These are phyloP conservation scores for Sarcodon sp. DNA, from an alignment of 768 basidiomycete species.

Conservation along the genomic window DNA sequence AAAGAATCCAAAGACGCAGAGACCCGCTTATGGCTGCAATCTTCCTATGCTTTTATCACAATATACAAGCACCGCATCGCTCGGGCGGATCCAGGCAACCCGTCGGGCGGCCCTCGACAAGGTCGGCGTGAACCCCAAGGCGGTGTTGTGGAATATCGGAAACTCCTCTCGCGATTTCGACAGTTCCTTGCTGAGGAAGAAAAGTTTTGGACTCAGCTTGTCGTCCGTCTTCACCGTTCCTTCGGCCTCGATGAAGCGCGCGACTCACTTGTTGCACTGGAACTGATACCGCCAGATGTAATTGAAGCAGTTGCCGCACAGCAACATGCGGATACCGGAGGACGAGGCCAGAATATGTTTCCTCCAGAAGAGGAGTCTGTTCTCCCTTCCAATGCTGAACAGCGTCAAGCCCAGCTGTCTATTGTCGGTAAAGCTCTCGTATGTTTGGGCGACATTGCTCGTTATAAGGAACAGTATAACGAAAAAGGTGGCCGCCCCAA, in stretches of 20 bases:
- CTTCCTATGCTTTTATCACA: conserved; percentile 75
- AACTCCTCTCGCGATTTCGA: conserved; percentile 76
- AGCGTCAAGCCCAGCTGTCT: conserved; percentile 53
- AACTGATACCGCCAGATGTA: conserved; percentile 31
- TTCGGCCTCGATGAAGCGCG: conserved; percentile 59
- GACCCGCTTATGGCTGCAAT: conserved; percentile 86
- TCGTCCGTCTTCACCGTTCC: conserved; percentile 60
- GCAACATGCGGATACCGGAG: conserved; percentile 10
- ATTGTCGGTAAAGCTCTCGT: conserved; percentile 81
- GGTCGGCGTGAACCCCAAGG: conserved; percentile 32
- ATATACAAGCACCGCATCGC: conserved; percentile 70
- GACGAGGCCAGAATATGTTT: conserved; percentile 52
- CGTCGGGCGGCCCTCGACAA: conserved; percentile 19
- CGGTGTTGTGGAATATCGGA: conserved; percentile 65
- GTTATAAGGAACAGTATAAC: conserved; percentile 87
- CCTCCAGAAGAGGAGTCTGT: conserved; percentile 37
- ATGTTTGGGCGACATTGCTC: conserved; percentile 87
- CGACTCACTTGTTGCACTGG: conserved; percentile 41
- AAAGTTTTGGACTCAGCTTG: conserved; percentile 78
- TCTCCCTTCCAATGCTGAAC: conserved; percentile 28
- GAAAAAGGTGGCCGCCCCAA: conserved; percentile 53
- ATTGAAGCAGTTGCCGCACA: conserved; percentile 16
- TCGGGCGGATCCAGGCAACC: conserved; percentile 27
- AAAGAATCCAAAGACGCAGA: conserved; percentile 71
- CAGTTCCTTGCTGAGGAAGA: conserved; percentile 87